phyloP scores from a whole-genome alignment of 768 basidiomycete species.

The Gymnopilus dilepis region DNA sequence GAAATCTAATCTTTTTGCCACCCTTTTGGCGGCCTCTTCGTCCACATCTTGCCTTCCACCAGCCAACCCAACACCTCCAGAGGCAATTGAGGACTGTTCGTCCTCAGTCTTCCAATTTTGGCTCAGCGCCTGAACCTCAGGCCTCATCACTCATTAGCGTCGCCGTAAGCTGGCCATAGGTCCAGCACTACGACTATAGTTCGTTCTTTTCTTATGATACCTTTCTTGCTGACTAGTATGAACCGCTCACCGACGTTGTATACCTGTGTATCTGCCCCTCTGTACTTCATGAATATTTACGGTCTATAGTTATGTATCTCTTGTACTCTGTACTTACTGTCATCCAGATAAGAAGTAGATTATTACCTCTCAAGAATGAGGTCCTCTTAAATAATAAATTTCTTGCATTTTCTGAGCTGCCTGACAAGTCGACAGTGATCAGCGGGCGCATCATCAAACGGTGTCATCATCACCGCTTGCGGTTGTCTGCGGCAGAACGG shows the following conservation, averaged over 20 bases:
- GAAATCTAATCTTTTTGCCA: too few species aligned
- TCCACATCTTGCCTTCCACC: too few species aligned
- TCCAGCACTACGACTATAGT: background rate
- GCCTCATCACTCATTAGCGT: too few species aligned
- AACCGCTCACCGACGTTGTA: background rate
- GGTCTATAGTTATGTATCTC: background rate
- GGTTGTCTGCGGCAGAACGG: background rate
- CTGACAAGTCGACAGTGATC: background rate
- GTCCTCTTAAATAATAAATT: background rate
- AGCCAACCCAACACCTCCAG: too few species aligned
- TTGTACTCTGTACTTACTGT: background rate
- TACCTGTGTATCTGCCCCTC: background rate
- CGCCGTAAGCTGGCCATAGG: too few species aligned
- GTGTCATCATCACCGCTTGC: background rate
- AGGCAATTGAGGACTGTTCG: too few species aligned
- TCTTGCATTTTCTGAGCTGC: too few species aligned
- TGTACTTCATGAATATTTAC: slow-evolving; percentile 5
- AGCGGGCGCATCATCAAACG: background rate
- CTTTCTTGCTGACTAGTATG: background rate
- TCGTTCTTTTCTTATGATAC: background rate
- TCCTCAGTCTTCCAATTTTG: too few species aligned
- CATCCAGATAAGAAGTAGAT: background rate
- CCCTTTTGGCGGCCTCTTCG: too few species aligned
- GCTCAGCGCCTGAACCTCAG: too few species aligned
- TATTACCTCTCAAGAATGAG: background rate